A percentile compares a stretch with the other conserved stretches of the same genome.
phyloP scores from a whole-genome alignment of 495 filamentous ascomycete genomes.

The Aspergillus heteromorphus region DNA sequence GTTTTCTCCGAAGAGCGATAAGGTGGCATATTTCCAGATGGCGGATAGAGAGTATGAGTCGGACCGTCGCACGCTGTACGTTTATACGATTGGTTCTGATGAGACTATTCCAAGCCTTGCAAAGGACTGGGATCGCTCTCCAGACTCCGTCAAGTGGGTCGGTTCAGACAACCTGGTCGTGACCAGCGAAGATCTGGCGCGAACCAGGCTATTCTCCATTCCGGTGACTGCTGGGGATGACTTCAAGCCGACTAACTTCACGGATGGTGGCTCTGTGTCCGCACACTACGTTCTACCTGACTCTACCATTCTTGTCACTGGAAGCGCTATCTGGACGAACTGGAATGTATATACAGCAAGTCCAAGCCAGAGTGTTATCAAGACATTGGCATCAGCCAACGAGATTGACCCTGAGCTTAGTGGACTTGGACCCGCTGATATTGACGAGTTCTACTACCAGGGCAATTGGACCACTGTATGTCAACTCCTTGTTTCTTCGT shows the following conservation, averaged over 20 bases:
- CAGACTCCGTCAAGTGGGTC: slow-evolving; percentile 30
- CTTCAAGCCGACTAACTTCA: slow-evolving; percentile 30
- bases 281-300: slow-evolving; percentile 30
- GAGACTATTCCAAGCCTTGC: slow-evolving; percentile 27
- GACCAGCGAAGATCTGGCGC: slow-evolving; percentile 27
- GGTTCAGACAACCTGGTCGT: slow-evolving; percentile 29
- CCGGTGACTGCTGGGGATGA: slow-evolving; percentile 25
- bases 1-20: slow-evolving; percentile 35
- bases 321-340: slow-evolving; percentile 27
- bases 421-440: slow-evolving; percentile 22
- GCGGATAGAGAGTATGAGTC: slow-evolving; percentile 31
- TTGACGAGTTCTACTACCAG: slow-evolving; percentile 36
- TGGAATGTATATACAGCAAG: slow-evolving; percentile 31
- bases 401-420: slow-evolving; percentile 32
- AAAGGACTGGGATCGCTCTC: slow-evolving; percentile 38
- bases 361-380: slow-evolving; percentile 19
- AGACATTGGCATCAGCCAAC: slow-evolving; percentile 25
- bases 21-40: slow-evolving; percentile 39
- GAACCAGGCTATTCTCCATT: slow-evolving; percentile 26
- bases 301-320: slow-evolving; percentile 30
- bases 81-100: slow-evolving; percentile 27
- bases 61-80: slow-evolving; percentile 31
- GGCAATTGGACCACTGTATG: slow-evolving; percentile 34
- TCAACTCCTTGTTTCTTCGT: background rate
- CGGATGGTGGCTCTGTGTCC: slow-evolving; percentile 19